Evolutionary conservation across 2,329 filamentous ascomycete genomes (phyloP), one percentile per base, ranked within the genome.

Genomic region (Fonsecaea monophora): DNA sequence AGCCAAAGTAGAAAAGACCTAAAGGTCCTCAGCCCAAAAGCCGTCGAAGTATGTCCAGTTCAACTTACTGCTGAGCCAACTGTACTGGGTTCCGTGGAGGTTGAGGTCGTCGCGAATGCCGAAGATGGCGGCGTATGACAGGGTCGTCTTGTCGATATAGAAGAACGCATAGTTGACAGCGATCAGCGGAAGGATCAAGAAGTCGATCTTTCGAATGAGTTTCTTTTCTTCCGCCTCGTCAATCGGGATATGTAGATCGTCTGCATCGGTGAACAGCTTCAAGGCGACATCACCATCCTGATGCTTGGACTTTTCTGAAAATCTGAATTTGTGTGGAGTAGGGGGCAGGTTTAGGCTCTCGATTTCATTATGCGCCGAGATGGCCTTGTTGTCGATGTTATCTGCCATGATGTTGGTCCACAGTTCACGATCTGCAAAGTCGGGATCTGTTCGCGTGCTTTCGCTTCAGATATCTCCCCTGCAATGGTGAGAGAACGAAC

Each of bases 121-220:
- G 65, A 90, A 89, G 58, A 90, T 86, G 21, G 88, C 87, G 0
- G 88, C 87, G 70, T 89, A 90, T 0, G 66, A 70, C 34, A 73
- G 62, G 1, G 72, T 73, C 30, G 73, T 74, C 53, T 74, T 74
- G 67, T 74, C 73, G 57, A 85, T 84, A 65, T 84, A 85, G 66
- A 82, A 82, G 73, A 85, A 85, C 0, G 82, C 81, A 73, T 85
- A 85, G 69, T 82, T 85, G 54, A 86, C 82, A 1, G 81, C 82
- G 42, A 86, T 73, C 66, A 84, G 84, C 2, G 86, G 86, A n/a
- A 88, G 68, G 67, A 88, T 86, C 81, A 86, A 85, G 4, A 83
- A 77, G 70, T 88, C 86, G 62, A 88, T 85, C 74, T 87, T 88
- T 70, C 84, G 78, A 15, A 85, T 76, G 8, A 86, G 66, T 66